A percentile compares a stretch with the other conserved stretches of the same genome.
phyloP scores from a whole-genome alignment of 768 basidiomycete species.

The Trametes sanguinea region DNA sequence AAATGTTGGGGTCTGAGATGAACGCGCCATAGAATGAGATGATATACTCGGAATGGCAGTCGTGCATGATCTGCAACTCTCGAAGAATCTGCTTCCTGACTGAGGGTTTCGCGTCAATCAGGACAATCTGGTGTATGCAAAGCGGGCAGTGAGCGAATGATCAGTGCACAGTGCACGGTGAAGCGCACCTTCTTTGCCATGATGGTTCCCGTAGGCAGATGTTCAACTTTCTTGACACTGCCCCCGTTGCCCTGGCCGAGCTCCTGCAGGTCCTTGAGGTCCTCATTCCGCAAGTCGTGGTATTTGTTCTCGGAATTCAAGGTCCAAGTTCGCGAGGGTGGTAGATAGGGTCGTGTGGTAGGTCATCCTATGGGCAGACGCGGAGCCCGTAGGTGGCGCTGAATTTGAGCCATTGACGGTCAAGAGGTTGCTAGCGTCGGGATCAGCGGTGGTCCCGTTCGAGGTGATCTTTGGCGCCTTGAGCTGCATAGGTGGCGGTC shows the following conservation, averaged over 20 bases:
- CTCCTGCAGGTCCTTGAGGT: slow-evolving; percentile 87
- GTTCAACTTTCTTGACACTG: slow-evolving; percentile 95
- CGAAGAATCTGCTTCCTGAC: slow-evolving; percentile 97
- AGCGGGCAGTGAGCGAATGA: neutral
- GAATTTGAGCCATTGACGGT: slow-evolving; percentile 54
- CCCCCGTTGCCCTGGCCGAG: slow-evolving; percentile 97
- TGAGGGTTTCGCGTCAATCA: slow-evolving; percentile 94
- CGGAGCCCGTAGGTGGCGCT: slow-evolving; percentile 51
- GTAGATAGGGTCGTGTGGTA: slow-evolving; percentile 81
- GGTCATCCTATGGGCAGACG: slow-evolving; percentile 61
- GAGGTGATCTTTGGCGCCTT: slow-evolving; percentile 65
- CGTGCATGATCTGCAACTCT: slow-evolving; percentile 98
- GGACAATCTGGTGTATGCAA: slow-evolving; percentile 66
- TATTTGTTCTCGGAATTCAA: slow-evolving; percentile 86
- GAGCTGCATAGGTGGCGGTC: slow-evolving; percentile 82
- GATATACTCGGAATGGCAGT: slow-evolving; percentile 91
- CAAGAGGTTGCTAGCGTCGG: slow-evolving; percentile 46
- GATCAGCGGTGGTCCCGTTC: slow-evolving; percentile 36
- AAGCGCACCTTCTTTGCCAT: slow-evolving; percentile 95
- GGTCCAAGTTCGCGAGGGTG: slow-evolving; percentile 83
- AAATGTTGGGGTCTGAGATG: slow-evolving; percentile 95
- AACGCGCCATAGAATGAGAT: slow-evolving; percentile 98
- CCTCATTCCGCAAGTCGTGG: slow-evolving; percentile 80
- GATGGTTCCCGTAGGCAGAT: slow-evolving; percentile 83
- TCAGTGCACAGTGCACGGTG: neutral